A percentile compares a stretch with the other conserved stretches of the same genome.
phyloP scores from a whole-genome alignment of 2,329 filamentous ascomycete genomes.

The Bipolaris cookei region DNA sequence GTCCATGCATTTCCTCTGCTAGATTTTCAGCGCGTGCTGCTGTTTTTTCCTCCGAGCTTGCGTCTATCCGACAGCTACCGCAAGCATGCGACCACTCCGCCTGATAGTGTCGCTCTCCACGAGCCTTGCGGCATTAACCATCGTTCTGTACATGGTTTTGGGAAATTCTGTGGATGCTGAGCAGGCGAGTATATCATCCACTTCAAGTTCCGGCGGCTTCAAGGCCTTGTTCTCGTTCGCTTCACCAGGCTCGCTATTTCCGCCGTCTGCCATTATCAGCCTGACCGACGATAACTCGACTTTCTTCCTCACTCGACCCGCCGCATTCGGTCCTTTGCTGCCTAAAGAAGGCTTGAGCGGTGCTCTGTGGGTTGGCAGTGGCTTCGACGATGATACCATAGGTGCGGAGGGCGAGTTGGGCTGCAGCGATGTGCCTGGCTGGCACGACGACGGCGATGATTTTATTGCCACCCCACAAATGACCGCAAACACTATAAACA shows the following conservation, averaged over 20 bases:
- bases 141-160: slow-evolving; percentile 52
- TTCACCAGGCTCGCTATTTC: slow-evolving; percentile 83
- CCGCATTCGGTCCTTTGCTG: slow-evolving; percentile 85
- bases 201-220: slow-evolving; percentile 44
- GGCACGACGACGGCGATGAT: slow-evolving; percentile 64
- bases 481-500: neutral
- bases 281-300: slow-evolving; percentile 98
- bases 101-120: slow-evolving; percentile 53
- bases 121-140: slow-evolving; percentile 51
- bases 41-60: slow-evolving; percentile 20
- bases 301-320: slow-evolving; percentile 90
- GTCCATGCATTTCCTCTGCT: slow-evolving; percentile 31
- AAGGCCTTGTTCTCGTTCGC: slow-evolving; percentile 57
- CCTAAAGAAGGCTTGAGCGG: slow-evolving; percentile 80
- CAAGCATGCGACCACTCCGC: slow-evolving; percentile 47
- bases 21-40: slow-evolving; percentile 34
- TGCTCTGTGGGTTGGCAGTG: slow-evolving; percentile 90
- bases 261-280: slow-evolving; percentile 93
- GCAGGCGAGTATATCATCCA: slow-evolving; percentile 15
- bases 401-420: slow-evolving; percentile 82
- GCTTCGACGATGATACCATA: slow-evolving; percentile 79
- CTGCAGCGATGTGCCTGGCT: slow-evolving; percentile 92
- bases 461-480: slow-evolving; percentile 14
- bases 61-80: slow-evolving; percentile 10
- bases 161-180: slow-evolving; percentile 30